phyloP scores from a whole-genome alignment of 257 asterid genomes.

The Solanum piurae region DNA sequence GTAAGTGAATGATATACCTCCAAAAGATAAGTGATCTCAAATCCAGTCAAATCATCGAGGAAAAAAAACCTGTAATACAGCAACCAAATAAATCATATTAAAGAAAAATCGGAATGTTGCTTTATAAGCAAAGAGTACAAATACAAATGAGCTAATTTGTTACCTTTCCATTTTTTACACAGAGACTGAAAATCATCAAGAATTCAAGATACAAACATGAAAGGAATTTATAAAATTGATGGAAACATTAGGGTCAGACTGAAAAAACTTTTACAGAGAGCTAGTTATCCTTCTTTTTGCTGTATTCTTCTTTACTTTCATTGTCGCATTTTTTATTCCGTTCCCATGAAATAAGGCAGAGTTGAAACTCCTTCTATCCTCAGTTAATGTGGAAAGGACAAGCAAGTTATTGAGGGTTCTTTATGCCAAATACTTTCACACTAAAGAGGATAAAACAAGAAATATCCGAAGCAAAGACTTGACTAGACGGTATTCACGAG shows the following conservation, averaged over 20 bases:
- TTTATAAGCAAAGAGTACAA: neutral
- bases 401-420: too few relatives aligned
- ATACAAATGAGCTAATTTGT: neutral
- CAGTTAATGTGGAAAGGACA: too few relatives aligned
- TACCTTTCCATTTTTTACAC: neutral
- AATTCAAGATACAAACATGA: neutral
- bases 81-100: neutral
- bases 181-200: neutral
- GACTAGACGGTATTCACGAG: too few relatives aligned
- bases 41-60: conserved; percentile 93
- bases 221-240: neutral
- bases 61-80: conserved; percentile 62
- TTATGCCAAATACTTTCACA: too few relatives aligned
- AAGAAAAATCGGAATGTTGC: neutral
- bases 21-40: conserved; percentile 79
- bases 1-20: conserved; percentile 36
- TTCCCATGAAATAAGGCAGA: neutral
- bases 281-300: neutral
- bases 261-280: too few relatives aligned
- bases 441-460: too few relatives aligned
- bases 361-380: too few relatives aligned
- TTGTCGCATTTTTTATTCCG: too few relatives aligned
- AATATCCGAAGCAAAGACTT: too few relatives aligned
- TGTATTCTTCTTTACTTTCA: neutral
- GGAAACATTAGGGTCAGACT: neutral